These are phyloP conservation scores for Talaromyces funiculosus DNA, from an alignment of 2,329 filamentous ascomycete species.

Conservation along the genomic window DNA sequence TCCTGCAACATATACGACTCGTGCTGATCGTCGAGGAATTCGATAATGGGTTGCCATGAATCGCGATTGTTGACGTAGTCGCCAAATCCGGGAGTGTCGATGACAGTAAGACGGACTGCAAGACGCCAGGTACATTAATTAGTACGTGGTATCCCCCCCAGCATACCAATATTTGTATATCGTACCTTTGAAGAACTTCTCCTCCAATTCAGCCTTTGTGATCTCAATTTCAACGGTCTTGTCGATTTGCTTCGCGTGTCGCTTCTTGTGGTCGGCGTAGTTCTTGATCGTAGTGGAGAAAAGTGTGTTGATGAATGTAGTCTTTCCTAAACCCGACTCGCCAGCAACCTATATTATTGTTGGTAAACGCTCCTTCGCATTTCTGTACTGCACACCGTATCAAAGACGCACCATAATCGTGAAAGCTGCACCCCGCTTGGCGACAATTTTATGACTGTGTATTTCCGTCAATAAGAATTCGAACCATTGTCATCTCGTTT, in stretches of 20 bases:
- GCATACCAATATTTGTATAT: background rate
- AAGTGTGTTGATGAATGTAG: conserved; percentile 99
- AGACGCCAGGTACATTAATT: background rate
- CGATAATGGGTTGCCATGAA: conserved; percentile 99
- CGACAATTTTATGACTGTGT: conserved; percentile 64
- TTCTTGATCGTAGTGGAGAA: conserved; percentile 99
- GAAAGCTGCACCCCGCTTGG: conserved; percentile 89
- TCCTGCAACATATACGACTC: conserved; percentile 99
- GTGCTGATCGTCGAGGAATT: conserved; percentile 99
- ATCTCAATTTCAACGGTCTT: conserved; percentile 99
- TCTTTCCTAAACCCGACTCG: conserved; percentile 98
- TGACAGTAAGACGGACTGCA: conserved; percentile 91
- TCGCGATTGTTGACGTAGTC: conserved; percentile 99
- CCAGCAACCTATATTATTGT: conserved; percentile 71
- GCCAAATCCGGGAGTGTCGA: conserved; percentile 97
- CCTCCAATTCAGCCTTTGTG: conserved; percentile 98
- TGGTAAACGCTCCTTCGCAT: background rate
- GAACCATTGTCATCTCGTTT: conserved; percentile 10
- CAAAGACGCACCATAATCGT: conserved; percentile 84
- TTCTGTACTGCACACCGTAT: conserved; percentile 23
- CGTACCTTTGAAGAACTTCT: conserved; percentile 99
- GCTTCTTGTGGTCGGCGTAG: conserved; percentile 99
- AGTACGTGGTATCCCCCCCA: background rate
- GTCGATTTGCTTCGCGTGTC: conserved; percentile 98
- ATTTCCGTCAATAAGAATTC: conserved; percentile 19